A percentile compares a stretch with the other conserved stretches of the same genome.
Conservation (phyloP, 2,329 filamentous ascomycete genomes). For the Allantophomopsis cytisporea region DNA sequence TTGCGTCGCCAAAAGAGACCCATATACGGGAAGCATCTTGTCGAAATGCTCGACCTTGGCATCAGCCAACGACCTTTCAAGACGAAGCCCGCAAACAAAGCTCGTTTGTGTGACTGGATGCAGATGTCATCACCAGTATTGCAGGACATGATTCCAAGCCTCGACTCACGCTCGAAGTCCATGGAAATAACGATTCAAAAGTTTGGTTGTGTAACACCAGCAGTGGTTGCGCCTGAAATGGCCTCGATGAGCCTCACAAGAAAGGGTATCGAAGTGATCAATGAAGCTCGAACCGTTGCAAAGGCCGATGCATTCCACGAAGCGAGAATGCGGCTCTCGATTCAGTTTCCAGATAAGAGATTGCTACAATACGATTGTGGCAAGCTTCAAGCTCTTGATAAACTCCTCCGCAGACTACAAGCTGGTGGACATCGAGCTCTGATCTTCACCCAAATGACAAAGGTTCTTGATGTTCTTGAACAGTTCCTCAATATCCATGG, state of each 20-base stretch:
- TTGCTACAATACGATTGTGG: constrained; percentile 97
- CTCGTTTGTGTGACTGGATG: constrained; percentile 60
- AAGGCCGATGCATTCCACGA: constrained; percentile 81
- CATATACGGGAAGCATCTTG: constrained; percentile 67
- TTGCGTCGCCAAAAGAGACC: constrained; percentile 69
- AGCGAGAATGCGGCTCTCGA: constrained; percentile 79
- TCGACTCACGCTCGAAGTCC: constrained; percentile 57
- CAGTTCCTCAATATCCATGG: constrained; percentile 97
- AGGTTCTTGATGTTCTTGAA: constrained; percentile 92
- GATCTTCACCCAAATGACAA: constrained; percentile 99
- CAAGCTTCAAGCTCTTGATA: constrained; percentile 83
- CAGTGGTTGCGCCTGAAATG: constrained; percentile 71
- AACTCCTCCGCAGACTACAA: constrained; percentile 74
- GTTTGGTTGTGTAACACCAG: constrained; percentile 86
- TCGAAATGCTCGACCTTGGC: constrained; percentile 59
- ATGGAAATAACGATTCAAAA: constrained; percentile 69
- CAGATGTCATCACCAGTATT: constrained; percentile 54
- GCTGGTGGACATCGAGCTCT: constrained; percentile 83
- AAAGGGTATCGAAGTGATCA: constrained; percentile 41
- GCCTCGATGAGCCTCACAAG: constrained; percentile 52
- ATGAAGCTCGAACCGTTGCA: constrained; percentile 40
- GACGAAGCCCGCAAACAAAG: constrained; percentile 44
- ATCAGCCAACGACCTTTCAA: constrained; percentile 43
- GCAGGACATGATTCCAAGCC: constrained; percentile 54
- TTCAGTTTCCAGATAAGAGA: constrained; percentile 92